A percentile compares a stretch with the other conserved stretches of the same genome.
These are phyloP conservation scores for Hanseniaspora lindneri DNA, from an alignment of 805 yeast species.

Conservation along the genomic window DNA sequence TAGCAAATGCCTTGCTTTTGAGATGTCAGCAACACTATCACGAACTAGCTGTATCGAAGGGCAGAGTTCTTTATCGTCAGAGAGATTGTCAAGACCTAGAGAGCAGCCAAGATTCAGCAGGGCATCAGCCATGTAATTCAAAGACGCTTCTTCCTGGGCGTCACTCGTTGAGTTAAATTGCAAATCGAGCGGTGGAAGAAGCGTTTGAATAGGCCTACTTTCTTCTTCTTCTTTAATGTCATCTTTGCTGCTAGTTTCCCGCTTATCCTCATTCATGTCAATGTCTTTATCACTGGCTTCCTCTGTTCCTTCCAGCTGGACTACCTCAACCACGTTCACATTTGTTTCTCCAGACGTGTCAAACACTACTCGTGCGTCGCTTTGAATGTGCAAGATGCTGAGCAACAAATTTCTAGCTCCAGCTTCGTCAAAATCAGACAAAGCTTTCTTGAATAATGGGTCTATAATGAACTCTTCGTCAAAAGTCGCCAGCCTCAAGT, in stretches of 20 bases:
- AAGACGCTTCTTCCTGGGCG: conserved; percentile 5
- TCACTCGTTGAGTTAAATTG: conserved; percentile 18
- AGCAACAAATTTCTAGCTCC: conserved; percentile 61
- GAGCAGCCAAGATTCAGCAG: conserved; percentile 14
- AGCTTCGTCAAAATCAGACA: conserved; percentile 73
- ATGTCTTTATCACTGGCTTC: conserved; percentile 9
- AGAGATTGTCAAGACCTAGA: background rate
- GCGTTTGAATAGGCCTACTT: background rate
- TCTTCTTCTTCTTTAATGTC: background rate
- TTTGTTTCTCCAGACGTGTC: conserved; percentile 44
- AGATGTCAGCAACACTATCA: conserved; percentile 43
- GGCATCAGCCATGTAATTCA: conserved; percentile 5
- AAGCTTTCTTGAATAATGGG: conserved; percentile 61
- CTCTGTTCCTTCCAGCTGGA: conserved; percentile 20
- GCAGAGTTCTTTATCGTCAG: conserved; percentile 35
- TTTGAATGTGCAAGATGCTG: conserved; percentile 48
- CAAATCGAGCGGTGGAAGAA: conserved; percentile 15
- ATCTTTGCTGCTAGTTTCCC: too few species aligned
- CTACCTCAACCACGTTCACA: too few species aligned
- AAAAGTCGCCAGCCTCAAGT: conserved; percentile 41
- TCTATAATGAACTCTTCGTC: conserved; percentile 59
- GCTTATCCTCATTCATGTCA: background rate
- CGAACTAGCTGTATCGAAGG: conserved; percentile 59
- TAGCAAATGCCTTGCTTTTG: conserved; percentile 39
- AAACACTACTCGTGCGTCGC: conserved; percentile 46